Base-by-base conservation (phyloP, 306 rosid genomes). In the Quercus berberidifolia region DNA sequence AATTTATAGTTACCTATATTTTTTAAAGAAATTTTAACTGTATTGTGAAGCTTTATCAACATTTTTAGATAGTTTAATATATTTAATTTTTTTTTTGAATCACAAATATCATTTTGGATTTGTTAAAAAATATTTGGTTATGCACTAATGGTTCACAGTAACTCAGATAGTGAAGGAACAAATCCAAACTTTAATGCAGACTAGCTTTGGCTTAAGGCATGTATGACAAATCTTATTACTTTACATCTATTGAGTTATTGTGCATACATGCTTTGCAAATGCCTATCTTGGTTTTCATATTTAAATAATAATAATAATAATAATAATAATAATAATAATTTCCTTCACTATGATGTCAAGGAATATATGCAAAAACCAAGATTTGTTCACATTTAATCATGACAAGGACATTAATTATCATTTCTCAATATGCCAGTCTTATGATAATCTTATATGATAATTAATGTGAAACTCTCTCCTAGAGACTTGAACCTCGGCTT, bases 401-500 rank as follows among this genome's bases (percentile, higher is more conserved):
- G 8, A 35, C 41, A 35, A 35, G 41, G 41, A 35, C 41, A 35
- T 33, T 33, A 33, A 33, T 33, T 5, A 33, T 5, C 38, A 33
- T 33, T 33, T 33, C 38, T 33, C 38, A 33, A 0, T 33, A 33
- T 33, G 6, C 38, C 1, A 5, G 38, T 33, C 38, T 33, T 33
- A 33, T 5, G 38, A 33, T 33, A 33, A 33, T 33, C 7, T 1
- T 33, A 33, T 33, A 33, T 33, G 38, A 6, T 33, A 0, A 7
- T 33, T 33, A 33, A 33, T 33, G 1, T 33, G 7, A 33, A 33
- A 1, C 1, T 33, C 1, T 5, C 0, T 35, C 8, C 1, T 35
- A 0, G 0, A 35, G 2, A 35, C 41, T 35, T 35, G 0, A 35
- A 35, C 6, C 2, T 4, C 33, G 0, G 0, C 33, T 0, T 1